Base-by-base conservation (phyloP, 768 basidiomycete genomes). In the Pleurotus platypus region DNA sequence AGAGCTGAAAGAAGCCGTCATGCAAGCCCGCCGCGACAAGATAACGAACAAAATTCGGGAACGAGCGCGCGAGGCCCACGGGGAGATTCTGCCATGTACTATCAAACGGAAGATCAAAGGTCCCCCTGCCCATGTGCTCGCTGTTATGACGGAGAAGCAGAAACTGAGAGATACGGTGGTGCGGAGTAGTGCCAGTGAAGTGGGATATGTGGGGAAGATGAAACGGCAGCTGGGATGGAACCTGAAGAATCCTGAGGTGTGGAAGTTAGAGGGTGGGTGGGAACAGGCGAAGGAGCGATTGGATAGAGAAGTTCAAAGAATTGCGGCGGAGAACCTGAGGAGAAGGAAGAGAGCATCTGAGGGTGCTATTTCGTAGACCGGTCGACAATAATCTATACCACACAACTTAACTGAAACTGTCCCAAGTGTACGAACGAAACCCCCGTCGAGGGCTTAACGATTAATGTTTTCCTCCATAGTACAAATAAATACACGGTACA, bases 141-240 rank as follows among this genome's bases (percentile, higher is more conserved):
- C 66, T 18, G 71, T 64, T 57, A 83, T 90, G 83, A 73, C 80
- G 0, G 71, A 75, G 1, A 64, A 75, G 60, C 69, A 79, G 57
- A 75, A 74, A 57, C 69, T 66, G 50, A 65, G 74, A 67, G 87
- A 90, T 60, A 71, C 69, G 59, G 69, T 87, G 4, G 74, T 76
- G 50, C 69, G 82, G 38, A 54, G 51, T n/a, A 77, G 75, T 39
- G 74, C 81, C 2, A 79, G 85, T 55, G 83, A 86, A 67, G 87
- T 80, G 0, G 91, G 91, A 12, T 92, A 90, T 67, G 78, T 84
- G 2, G 90, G 81, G n/a, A 63, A 69, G 64, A 74, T 86, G 49
- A 93, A 92, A 73, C 71, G 71, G 57, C 69, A 64, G 57, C 66
- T 81, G 58, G 85, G 88, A 2, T 77, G 75, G 54, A 82, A 75